Evolutionary conservation across 805 yeast genomes (phyloP).

Genomic region (Hemisphaericaspora nanyangensis): DNA sequence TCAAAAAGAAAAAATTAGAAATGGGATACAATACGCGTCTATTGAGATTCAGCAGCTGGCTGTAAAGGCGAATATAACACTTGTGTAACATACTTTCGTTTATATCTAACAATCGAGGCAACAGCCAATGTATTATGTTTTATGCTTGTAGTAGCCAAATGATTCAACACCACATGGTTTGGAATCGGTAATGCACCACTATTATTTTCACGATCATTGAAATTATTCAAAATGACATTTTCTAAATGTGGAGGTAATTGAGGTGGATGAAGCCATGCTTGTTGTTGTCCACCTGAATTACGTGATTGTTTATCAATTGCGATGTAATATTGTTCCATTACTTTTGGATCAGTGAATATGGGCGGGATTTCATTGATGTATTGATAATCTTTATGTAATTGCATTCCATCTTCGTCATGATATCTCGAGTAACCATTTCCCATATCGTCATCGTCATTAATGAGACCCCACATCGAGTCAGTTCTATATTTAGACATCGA

Average conservation of each 20-base stretch:
- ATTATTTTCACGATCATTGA: slow-evolving; percentile 60
- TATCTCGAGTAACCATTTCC: slow-evolving; percentile 77
- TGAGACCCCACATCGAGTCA: slow-evolving; percentile 61
- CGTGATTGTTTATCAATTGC: slow-evolving; percentile 71
- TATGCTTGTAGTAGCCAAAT: slow-evolving; percentile 91
- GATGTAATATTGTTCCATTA: slow-evolving; percentile 80
- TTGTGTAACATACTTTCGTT: slow-evolving; percentile 86
- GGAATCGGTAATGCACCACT: slow-evolving; percentile 91
- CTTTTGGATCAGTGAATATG: slow-evolving; percentile 78
- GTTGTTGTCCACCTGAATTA: slow-evolving; percentile 49
- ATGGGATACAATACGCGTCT: too few species aligned
- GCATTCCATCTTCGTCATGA: slow-evolving; percentile 52
- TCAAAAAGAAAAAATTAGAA: too few species aligned
- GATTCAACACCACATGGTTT: slow-evolving; percentile 90
- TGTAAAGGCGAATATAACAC: slow-evolving; percentile 86
- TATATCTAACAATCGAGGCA: slow-evolving; percentile 85
- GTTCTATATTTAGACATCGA: slow-evolving; percentile 34
- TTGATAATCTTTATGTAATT: slow-evolving; percentile 19
- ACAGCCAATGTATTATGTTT: slow-evolving; percentile 93
- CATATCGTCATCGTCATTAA: slow-evolving; percentile 74
- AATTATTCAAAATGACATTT: slow-evolving; percentile 83
- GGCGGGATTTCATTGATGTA: slow-evolving; percentile 75
- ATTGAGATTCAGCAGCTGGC: slow-evolving; percentile 14
- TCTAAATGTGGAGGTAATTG: slow-evolving; percentile 96
- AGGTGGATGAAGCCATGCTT: slow-evolving; percentile 85